Percentiles rank a stretch among this genome's conserved stretches.
phyloP scores from a whole-genome alignment of 495 filamentous ascomycete species.

The Penicillium pulvis region DNA sequence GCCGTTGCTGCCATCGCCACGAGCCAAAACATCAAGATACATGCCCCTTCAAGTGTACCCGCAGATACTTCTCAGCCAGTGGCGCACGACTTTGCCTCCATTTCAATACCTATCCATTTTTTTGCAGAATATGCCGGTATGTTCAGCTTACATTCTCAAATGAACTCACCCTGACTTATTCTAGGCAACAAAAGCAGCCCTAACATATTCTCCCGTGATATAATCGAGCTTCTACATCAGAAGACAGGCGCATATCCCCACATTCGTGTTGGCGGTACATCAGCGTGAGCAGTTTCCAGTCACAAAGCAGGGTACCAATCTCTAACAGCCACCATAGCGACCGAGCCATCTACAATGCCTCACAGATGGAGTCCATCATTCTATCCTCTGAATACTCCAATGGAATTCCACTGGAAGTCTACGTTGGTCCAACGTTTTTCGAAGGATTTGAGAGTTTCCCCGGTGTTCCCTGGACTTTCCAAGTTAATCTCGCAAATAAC shows the following conservation, averaged over 20 bases:
- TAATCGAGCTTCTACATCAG: conserved; percentile 12
- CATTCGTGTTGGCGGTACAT: conserved; percentile 21
- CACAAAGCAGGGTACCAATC: background rate
- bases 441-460: conserved; percentile 24
- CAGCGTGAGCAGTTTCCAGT: conserved; percentile 6
- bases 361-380: conserved; percentile 15
- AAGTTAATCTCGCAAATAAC: conserved; percentile 24
- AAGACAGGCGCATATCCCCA: conserved; percentile 17
- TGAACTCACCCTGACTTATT: background rate
- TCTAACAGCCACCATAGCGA: conserved; percentile 8
- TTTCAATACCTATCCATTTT: conserved; percentile 1
- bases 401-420: conserved; percentile 21
- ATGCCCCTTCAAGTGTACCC: background rate
- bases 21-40: background rate
- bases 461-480: conserved; percentile 20
- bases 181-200: conserved; percentile 19
- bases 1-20: background rate
- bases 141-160: background rate
- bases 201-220: conserved; percentile 19
- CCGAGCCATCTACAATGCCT: conserved; percentile 18
- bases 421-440: conserved; percentile 12
- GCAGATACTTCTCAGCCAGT: background rate
- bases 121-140: conserved; percentile 4
- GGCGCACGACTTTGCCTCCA: background rate
- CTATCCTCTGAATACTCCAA: conserved; percentile 15